Conservation (phyloP, 1,139 yeast species). For the Diutina mesorugosa region DNA sequence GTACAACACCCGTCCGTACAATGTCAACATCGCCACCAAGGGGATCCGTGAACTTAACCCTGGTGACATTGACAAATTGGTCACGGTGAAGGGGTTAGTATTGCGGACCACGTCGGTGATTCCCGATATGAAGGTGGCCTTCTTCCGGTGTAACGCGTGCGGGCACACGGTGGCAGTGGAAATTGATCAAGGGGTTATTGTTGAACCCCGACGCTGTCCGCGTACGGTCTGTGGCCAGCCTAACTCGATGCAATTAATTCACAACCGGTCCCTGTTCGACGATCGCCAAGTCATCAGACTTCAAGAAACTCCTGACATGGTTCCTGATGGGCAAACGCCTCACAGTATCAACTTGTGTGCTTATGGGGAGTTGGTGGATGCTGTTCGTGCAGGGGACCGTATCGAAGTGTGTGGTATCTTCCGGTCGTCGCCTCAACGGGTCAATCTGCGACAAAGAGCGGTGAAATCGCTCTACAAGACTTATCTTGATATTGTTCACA, state of each 20-base stretch:
- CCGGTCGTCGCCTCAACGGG: conserved; percentile 83
- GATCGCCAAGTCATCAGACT: conserved; percentile 89
- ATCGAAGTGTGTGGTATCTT: conserved; percentile 92
- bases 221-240: conserved; percentile 75
- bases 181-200: conserved; percentile 86
- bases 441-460: conserved; percentile 76
- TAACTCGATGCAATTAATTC: conserved; percentile 83
- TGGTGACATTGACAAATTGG: conserved; percentile 86
- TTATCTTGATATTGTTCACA: conserved; percentile 86
- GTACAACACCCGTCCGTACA: conserved; percentile 82
- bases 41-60: conserved; percentile 97
- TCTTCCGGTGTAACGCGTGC: conserved; percentile 90
- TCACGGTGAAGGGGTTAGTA: conserved; percentile 83
- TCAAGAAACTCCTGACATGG: conserved; percentile 94
- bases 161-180: conserved; percentile 87
- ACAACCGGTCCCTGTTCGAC: conserved; percentile 84
- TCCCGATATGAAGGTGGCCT: conserved; percentile 97
- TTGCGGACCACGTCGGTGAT: conserved; percentile 82
- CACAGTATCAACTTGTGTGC: conserved; percentile 91
- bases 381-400: conserved; percentile 94
- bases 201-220: conserved; percentile 90
- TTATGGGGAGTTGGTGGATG: conserved; percentile 90
- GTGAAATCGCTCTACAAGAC: conserved; percentile 81
- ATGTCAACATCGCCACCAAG: conserved; percentile 45
- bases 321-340: conserved; percentile 99